Evolutionary conservation across 2,329 filamentous ascomycete species (phyloP).

Genomic region (Coniochaeta prunicola): DNA sequence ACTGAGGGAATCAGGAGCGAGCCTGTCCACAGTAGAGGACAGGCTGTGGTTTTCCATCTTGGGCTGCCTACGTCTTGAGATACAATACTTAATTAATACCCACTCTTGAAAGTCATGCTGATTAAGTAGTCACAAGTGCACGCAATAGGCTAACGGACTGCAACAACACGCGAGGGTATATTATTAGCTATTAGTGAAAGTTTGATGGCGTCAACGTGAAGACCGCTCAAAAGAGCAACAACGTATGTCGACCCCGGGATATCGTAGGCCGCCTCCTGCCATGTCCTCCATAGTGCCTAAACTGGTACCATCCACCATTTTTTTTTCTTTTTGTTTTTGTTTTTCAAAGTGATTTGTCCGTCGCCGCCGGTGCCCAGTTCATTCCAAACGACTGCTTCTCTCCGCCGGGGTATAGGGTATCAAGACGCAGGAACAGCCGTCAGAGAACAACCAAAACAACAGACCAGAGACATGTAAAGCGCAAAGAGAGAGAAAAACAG

Average conservation of each 20-base stretch:
- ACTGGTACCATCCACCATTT: constrained; percentile 2
- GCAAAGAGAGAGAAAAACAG: constrained; percentile 9
- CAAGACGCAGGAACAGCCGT: constrained; percentile 18
- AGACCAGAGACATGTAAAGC: constrained; percentile 14
- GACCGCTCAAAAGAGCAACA: constrained; percentile 4
- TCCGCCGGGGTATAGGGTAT: constrained; percentile 28
- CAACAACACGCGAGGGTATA: constrained; percentile 9
- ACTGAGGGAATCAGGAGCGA: too few relatives aligned
- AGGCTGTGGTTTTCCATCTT: background rate
- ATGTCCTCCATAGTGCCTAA: background rate
- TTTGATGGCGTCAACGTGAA: constrained; percentile 1
- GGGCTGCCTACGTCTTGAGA: background rate
- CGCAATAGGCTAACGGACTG: too few relatives aligned
- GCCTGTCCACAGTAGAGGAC: background rate
- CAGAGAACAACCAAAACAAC: constrained; percentile 16
- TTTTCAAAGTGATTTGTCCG: constrained; percentile 3
- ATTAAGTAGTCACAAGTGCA: too few relatives aligned
- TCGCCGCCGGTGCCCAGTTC: constrained; percentile 4
- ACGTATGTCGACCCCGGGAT: background rate
- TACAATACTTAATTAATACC: background rate
- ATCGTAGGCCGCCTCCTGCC: constrained; percentile 11
- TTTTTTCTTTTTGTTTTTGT: constrained; percentile 10
- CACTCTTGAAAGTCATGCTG: too few relatives aligned
- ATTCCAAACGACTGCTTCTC: constrained; percentile 16
- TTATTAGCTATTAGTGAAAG: constrained; percentile 24